Evolutionary conservation across 768 basidiomycete species (phyloP).

Genomic region (Mrakia frigida): DNA sequence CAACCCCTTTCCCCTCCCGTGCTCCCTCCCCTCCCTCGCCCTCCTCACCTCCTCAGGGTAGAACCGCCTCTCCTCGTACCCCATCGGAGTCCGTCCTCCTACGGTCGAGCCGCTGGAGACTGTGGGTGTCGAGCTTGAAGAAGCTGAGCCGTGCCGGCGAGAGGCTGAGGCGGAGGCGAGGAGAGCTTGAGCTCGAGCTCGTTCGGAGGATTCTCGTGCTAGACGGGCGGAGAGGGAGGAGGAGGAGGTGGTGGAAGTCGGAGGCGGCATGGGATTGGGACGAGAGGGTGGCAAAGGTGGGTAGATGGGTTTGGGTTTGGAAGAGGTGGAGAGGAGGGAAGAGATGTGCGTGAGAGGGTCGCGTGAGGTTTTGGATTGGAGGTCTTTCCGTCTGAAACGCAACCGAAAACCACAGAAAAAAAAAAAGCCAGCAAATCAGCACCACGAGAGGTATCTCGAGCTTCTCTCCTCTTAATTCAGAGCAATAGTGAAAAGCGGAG

Average conservation of each 20-base stretch:
- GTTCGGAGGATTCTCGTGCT: slow-evolving; percentile 18
- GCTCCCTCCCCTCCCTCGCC: neutral
- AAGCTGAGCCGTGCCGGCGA: too few relatives aligned
- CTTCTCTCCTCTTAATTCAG: too few relatives aligned
- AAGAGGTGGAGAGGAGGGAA: slow-evolving; percentile 9
- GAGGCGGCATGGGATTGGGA: neutral
- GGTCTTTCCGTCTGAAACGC: slow-evolving; percentile 18
- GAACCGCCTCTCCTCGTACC: slow-evolving; percentile 26
- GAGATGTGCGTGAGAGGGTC: slow-evolving; percentile 27
- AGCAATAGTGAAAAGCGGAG: neutral
- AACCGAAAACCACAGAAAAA: too few relatives aligned
- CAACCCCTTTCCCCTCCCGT: neutral
- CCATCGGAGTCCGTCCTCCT: neutral
- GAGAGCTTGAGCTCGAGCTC: slow-evolving; percentile 19
- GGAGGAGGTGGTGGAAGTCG: neutral
- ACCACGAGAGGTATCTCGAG: neutral
- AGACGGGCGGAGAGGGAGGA: slow-evolving; percentile 9
- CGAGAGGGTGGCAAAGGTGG: neutral
- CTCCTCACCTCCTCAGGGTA: slow-evolving; percentile 8
- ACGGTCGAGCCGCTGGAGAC: slow-evolving; percentile 19
- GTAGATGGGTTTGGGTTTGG: neutral
- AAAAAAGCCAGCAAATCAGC: neutral
- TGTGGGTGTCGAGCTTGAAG: slow-evolving; percentile 12
- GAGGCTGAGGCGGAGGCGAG: neutral
- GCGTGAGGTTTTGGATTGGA: slow-evolving; percentile 3